A percentile compares a stretch with the other conserved stretches of the same genome.
Evolutionary conservation across 257 asterid species (phyloP).

Genomic region (Jacaranda mimosifolia): DNA sequence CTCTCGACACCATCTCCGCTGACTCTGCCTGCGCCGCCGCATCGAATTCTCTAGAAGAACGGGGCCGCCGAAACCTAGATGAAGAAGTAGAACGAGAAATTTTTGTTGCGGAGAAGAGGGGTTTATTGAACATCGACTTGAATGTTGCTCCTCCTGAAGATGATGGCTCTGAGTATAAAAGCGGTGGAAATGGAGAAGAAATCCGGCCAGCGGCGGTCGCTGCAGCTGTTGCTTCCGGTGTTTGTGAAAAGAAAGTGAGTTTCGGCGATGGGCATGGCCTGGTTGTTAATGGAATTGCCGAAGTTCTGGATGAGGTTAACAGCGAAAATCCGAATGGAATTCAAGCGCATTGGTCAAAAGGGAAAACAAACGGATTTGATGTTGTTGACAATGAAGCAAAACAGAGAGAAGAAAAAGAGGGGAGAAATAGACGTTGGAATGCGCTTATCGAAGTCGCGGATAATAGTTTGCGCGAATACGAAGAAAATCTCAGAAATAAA

Average conservation of each 20-base stretch:
- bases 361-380: not conserved
- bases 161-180: slow-evolving; percentile 17
- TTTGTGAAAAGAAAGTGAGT: not conserved
- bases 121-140: slow-evolving; percentile 45
- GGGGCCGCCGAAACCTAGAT: not conserved
- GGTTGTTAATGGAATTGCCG: not conserved
- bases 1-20: slow-evolving; percentile 4
- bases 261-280: not conserved
- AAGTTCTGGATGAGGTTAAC: not conserved
- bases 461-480: slow-evolving; percentile 35
- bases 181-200: not conserved
- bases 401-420: slow-evolving; percentile 16
- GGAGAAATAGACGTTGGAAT: slow-evolving; percentile 32
- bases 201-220: slow-evolving; percentile 27
- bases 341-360: slow-evolving; percentile 29
- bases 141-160: slow-evolving; percentile 49
- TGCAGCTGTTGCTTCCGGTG: not conserved
- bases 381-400: not conserved
- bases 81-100: not conserved
- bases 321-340: slow-evolving; percentile 10
- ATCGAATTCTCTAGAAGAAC: not conserved
- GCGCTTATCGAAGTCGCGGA: slow-evolving; percentile 45
- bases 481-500: slow-evolving; percentile 9
- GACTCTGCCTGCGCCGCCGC: slow-evolving; percentile 1
- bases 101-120: slow-evolving; percentile 31